phyloP scores from a whole-genome alignment of 140 eudicot genomes.

The Stevia rebaudiana region DNA sequence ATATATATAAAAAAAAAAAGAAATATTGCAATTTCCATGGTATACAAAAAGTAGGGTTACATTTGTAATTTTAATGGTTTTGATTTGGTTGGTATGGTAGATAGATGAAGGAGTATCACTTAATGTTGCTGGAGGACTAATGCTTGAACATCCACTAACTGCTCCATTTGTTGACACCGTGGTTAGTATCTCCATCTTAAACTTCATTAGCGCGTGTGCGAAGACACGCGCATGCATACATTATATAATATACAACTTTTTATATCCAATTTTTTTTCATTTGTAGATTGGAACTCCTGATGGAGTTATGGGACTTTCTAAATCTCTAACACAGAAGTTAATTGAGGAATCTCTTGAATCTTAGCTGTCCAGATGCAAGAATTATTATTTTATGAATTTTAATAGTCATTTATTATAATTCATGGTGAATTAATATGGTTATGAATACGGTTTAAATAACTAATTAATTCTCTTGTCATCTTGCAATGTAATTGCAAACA shows the following conservation, averaged over 20 bases:
- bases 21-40: not conserved
- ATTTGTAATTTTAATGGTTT: not conserved
- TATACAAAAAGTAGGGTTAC: not conserved
- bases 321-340: slow-evolving; percentile 59
- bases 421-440: slow-evolving; percentile 6
- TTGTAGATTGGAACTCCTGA: slow-evolving; percentile 67
- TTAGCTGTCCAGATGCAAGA: slow-evolving; percentile 2
- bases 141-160: slow-evolving; percentile 82
- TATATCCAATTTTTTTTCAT: not conserved
- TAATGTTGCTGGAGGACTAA: slow-evolving; percentile 85
- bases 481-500: slow-evolving; percentile 11
- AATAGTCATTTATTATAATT: too few relatives aligned
- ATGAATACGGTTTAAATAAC: too few relatives aligned
- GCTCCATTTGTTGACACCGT: slow-evolving; percentile 66
- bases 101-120: slow-evolving; percentile 67
- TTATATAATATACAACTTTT: not conserved
- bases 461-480: not conserved
- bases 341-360: slow-evolving; percentile 56
- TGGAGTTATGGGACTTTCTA: slow-evolving; percentile 82
- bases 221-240: not conserved
- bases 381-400: too few relatives aligned
- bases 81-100: slow-evolving; percentile 28
- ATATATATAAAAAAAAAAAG: not conserved
- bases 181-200: slow-evolving; percentile 42
- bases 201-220: not conserved